These are phyloP conservation scores for Clitoria ternatea DNA, from an alignment of 306 rosid genomes.

Conservation along the genomic window DNA sequence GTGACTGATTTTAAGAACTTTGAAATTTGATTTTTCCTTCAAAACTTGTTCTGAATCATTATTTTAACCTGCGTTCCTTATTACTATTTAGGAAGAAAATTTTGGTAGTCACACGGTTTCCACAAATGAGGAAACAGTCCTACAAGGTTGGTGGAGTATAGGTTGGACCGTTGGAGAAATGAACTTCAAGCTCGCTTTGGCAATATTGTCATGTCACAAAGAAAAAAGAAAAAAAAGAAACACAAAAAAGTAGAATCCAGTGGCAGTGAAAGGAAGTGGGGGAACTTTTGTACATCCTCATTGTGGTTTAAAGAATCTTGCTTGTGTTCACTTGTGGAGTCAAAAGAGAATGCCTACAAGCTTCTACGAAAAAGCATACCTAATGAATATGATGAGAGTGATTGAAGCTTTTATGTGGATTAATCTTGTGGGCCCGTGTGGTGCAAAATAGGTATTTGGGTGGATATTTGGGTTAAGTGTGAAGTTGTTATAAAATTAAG, in stretches of 20 bases:
- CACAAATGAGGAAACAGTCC: conserved; percentile 6
- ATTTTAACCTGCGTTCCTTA: background rate
- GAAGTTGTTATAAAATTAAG: no score
- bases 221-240: background rate
- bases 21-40: background rate
- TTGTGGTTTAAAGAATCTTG: conserved; percentile 23
- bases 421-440: background rate
- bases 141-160: background rate
- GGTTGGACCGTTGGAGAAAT: conserved; percentile 14
- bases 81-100: background rate
- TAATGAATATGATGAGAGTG: conserved; percentile 13
- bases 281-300: background rate
- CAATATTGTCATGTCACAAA: background rate
- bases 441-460: background rate
- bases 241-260: conserved; percentile 32
- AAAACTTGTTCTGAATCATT: background rate
- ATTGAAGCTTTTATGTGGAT: background rate
- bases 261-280: conserved; percentile 27
- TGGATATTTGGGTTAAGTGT: no score
- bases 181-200: background rate
- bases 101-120: conserved; percentile 20
- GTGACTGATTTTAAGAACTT: background rate
- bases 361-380: background rate
- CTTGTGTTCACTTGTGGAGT: background rate
- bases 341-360: conserved; percentile 12